Base-by-base conservation (phyloP, 2,329 filamentous ascomycete genomes). In the Penicillium sp. region DNA sequence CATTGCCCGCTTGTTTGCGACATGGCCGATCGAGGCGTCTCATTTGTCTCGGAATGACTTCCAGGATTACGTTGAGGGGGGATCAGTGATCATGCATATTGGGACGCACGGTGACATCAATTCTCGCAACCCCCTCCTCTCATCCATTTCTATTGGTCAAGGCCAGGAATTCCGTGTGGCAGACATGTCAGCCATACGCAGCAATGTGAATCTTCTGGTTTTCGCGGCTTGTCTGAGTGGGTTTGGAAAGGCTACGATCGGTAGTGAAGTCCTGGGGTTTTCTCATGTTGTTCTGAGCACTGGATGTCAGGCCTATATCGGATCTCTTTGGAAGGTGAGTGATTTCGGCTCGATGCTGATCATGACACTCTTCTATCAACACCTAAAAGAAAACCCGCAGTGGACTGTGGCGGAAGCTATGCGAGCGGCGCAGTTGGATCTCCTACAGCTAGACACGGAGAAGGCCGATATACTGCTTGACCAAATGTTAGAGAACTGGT, bases 141-240 rank as follows among this genome's bases (percentile, higher is more conserved):
- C 66, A 4, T 65, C 64, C 1, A 68, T 68, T 29, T 68, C 66
- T 3, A 65, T 65, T 24, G 65, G 64, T 1, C 55, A 65, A 19
- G 65, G 61, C 1, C 62, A 68, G 44, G 63, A 67, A n/a, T 68
- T 68, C 27, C 62, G 65, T 2, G 66, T 68, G 1, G 49, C 63
- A 2, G 66, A 68, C 50, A 65, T 68, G 64, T 64, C 61, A 9
- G 54, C 59, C 0, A 60, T 67, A 4, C 56, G 57, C 9, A 66
- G 61, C 46, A 59, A 54, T 6, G 64, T 60, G 3, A 62, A 65
- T 39, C 64, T 68, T 16, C 48, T 68, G 3, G 66, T 68, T 8
- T 68, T 68, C 31, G 66, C 66, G 0, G 66, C 66, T 13, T 68
- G 66, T 58, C 57, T 66, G 3, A 68, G 65, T 47, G 66, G 66